These are phyloP conservation scores for Scolecobasidium constrictum DNA, from an alignment of 2,329 filamentous ascomycete species.

Conservation along the genomic window DNA sequence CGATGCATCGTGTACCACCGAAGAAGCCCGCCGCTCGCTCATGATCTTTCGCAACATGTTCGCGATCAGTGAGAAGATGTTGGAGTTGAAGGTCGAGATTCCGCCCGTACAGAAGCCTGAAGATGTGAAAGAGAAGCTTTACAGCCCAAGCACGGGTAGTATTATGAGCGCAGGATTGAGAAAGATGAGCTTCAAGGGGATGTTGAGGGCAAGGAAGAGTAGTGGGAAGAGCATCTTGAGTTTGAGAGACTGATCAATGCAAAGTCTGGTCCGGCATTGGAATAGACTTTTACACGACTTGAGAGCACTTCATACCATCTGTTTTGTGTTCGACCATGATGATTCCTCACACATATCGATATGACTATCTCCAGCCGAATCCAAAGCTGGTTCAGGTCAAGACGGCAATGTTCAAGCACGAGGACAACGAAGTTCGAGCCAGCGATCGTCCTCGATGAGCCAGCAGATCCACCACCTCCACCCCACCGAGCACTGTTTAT, in stretches of 20 bases:
- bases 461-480: too few species aligned
- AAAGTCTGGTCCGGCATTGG: too few species aligned
- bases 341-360: too few species aligned
- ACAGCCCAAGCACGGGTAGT: not conserved
- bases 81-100: slow-evolving; percentile 1
- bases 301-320: too few species aligned
- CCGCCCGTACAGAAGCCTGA: not conserved
- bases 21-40: not conserved
- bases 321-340: too few species aligned
- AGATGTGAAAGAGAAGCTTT: not conserved
- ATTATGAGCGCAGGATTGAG: not conserved
- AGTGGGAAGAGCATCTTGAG: not conserved
- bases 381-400: too few species aligned
- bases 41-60: slow-evolving; percentile 3
- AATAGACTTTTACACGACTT: too few species aligned
- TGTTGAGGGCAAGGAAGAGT: not conserved
- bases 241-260: not conserved
- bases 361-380: too few species aligned
- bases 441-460: too few species aligned
- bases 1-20: not conserved
- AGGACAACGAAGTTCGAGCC: too few species aligned
- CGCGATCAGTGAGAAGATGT: not conserved
- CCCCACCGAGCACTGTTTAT: too few species aligned
- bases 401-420: too few species aligned
- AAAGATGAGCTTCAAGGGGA: not conserved